A percentile compares a stretch with the other conserved stretches of the same genome.
Conservation (phyloP, 306 rosid genomes). For the Vigna hirtella region DNA sequence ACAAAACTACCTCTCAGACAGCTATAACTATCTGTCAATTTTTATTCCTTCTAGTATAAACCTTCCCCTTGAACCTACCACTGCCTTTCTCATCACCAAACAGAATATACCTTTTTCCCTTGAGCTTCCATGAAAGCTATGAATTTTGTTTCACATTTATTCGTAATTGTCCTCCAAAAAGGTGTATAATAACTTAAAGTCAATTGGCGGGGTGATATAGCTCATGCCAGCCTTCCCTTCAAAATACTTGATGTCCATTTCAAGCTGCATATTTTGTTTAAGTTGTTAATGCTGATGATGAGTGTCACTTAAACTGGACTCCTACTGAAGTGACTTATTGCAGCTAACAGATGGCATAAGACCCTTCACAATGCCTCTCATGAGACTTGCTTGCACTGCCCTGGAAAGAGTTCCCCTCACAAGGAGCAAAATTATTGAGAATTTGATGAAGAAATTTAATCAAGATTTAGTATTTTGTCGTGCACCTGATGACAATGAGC, state of each 20-base stretch:
- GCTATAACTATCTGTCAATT: too few species aligned
- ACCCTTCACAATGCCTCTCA: slow-evolving; percentile 96
- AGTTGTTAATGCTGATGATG: slow-evolving; percentile 22
- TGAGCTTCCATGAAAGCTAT: not conserved
- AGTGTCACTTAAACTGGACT: slow-evolving; percentile 15
- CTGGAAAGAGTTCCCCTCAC: slow-evolving; percentile 93
- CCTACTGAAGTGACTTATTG: slow-evolving; percentile 44
- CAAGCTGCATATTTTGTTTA: slow-evolving; percentile 26
- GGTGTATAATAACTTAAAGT: not conserved
- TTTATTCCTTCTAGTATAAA: too few species aligned
- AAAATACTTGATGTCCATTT: not conserved
- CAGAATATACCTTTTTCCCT: not conserved
- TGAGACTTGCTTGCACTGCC: slow-evolving; percentile 95
- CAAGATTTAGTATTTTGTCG: slow-evolving; percentile 92
- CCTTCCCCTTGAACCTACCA: too few species aligned
- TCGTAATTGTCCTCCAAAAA: not conserved
- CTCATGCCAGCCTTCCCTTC: not conserved
- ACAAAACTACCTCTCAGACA: too few species aligned
- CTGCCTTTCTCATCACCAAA: not conserved
- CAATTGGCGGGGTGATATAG: not conserved
- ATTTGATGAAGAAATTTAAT: slow-evolving; percentile 78
- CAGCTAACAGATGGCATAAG: slow-evolving; percentile 91
- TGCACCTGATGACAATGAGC: slow-evolving; percentile 72
- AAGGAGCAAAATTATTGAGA: slow-evolving; percentile 72
- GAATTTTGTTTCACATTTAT: not conserved